Evolutionary conservation across 2,329 filamentous ascomycete species (phyloP), one percentile per base, ranked within the genome.

Genomic region (Calycina marina): DNA sequence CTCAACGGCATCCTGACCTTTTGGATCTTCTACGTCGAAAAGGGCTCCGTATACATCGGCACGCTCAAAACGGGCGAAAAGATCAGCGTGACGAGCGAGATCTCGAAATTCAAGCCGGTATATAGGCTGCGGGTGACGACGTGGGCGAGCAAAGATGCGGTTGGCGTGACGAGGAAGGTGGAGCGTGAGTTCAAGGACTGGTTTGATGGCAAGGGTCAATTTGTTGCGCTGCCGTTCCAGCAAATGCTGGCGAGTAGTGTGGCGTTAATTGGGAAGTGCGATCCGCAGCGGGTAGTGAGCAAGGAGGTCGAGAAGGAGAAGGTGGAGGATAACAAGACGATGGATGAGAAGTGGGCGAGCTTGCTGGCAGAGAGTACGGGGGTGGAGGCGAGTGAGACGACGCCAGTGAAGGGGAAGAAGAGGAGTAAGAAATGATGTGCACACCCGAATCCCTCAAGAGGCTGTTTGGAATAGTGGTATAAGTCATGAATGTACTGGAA

Each of bases 1-100:
- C 60, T 98, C 31, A 96, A 94, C 53, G 66, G 69, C 17, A 62
- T 68, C 2, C 67, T 96, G 46, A 86, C 82, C 22, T 69, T 74
- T 47, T 98, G 90, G 90, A 72, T 92, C 37, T 80, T 73, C 66
- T 67, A 67, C 14, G 77, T 90, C 14, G 90, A 98, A 62, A 77
- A 76, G 44, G 78, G 81, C 0, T 69, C 73, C 18, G 69, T 96
- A 6, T 98, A 94, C 53, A 69, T 78, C 34, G 90, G 88, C 35
- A 62, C 57, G 0, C 56, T 65, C 1, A 62, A 62, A 33, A 67
- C 72, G 10, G 82, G 81, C 5, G 69, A 73, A 22, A 76, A 72
- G 77, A 68, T 94, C 51, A 69, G 70, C 11, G 75, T 96, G 44
- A 63, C 69, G 2, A 82, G 76, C 24, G 70, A 67, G 2, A 74